phyloP scores from a whole-genome alignment of 192 early-diverging fungal species.

The Backusella morwellensis region DNA sequence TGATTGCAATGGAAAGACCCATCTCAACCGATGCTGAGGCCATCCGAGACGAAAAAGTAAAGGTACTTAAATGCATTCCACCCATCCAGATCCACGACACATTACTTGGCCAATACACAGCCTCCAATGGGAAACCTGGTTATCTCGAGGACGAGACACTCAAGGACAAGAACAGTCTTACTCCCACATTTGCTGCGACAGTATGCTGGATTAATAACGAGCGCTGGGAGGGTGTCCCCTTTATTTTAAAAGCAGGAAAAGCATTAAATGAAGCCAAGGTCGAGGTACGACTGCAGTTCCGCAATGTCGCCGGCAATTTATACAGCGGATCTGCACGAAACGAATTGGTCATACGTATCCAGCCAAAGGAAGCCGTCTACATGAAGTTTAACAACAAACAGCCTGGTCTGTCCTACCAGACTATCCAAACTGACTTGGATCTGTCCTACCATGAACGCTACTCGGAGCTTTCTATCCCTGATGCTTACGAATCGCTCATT shows the following conservation, averaged over 20 bases:
- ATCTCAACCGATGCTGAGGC: conserved; percentile 85
- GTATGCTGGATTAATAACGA: conserved; percentile 91
- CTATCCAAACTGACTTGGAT: conserved; percentile 90
- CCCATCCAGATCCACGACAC: conserved; percentile 79
- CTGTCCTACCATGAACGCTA: conserved; percentile 90
- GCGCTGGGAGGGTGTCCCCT: conserved; percentile 92
- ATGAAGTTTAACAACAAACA: conserved; percentile 97
- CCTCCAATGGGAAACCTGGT: conserved; percentile 82
- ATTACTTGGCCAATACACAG: conserved; percentile 88
- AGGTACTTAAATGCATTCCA: conserved; percentile 69
- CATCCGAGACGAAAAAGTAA: conserved; percentile 95
- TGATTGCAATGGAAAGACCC: conserved; percentile 95
- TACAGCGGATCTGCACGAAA: conserved; percentile 82
- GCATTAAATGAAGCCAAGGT: conserved; percentile 92
- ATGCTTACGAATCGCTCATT: conserved; percentile 95
- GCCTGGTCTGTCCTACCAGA: conserved; percentile 82
- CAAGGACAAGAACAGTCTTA: conserved; percentile 66
- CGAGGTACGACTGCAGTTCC: conserved; percentile 96
- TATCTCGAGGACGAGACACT: conserved; percentile 93
- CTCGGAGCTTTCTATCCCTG: conserved; percentile 86
- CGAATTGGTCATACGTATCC: conserved; percentile 93
- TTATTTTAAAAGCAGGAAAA: conserved; percentile 86
- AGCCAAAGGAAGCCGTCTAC: conserved; percentile 94
- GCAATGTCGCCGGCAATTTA: conserved; percentile 81
- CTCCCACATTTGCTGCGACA: conserved; percentile 89